These are phyloP conservation scores for Neofusicoccum umdonicola DNA, from an alignment of 2,329 filamentous ascomycete genomes.

Conservation along the genomic window DNA sequence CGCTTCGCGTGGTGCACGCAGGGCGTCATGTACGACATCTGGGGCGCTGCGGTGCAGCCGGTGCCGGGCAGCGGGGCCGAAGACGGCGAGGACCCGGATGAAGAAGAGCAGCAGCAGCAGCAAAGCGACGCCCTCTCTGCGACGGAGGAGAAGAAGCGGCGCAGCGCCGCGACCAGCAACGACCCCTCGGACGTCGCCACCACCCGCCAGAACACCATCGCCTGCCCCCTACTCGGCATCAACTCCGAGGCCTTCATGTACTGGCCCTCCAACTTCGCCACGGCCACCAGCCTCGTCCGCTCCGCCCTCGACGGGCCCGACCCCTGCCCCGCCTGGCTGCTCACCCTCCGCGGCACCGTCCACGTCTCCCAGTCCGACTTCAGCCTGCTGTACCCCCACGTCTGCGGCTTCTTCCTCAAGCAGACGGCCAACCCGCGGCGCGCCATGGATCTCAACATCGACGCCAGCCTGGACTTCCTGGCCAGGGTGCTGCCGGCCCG, in stretches of 20 bases:
- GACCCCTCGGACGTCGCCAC: not conserved
- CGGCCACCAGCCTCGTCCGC: conserved; percentile 55
- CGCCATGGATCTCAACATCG: conserved; percentile 63
- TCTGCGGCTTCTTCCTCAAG: conserved; percentile 60
- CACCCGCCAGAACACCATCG: conserved; percentile 33
- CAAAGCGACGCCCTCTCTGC: not conserved
- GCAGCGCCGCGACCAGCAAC: not conserved
- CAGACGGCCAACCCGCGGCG: conserved; percentile 62
- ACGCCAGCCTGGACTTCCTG: conserved; percentile 62
- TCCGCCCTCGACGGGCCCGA: conserved; percentile 45
- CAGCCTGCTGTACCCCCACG: conserved; percentile 59
- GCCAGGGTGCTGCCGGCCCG: conserved; percentile 49
- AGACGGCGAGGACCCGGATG: conserved; percentile 22
- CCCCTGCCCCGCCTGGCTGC: conserved; percentile 43
- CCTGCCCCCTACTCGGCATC: conserved; percentile 60
- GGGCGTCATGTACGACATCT: conserved; percentile 66
- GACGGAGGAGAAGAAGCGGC: not conserved
- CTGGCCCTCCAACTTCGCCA: conserved; percentile 63
- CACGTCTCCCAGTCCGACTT: conserved; percentile 68
- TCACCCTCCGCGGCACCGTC: conserved; percentile 57
- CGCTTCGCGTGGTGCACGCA: conserved; percentile 59
- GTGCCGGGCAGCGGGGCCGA: not conserved
- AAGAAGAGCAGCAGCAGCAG: not conserved
- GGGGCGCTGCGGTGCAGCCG: conserved; percentile 40
- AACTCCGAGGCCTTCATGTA: conserved; percentile 70